Conservation (phyloP, 2,329 filamentous ascomycete genomes). For the Mycogone perniciosa region DNA sequence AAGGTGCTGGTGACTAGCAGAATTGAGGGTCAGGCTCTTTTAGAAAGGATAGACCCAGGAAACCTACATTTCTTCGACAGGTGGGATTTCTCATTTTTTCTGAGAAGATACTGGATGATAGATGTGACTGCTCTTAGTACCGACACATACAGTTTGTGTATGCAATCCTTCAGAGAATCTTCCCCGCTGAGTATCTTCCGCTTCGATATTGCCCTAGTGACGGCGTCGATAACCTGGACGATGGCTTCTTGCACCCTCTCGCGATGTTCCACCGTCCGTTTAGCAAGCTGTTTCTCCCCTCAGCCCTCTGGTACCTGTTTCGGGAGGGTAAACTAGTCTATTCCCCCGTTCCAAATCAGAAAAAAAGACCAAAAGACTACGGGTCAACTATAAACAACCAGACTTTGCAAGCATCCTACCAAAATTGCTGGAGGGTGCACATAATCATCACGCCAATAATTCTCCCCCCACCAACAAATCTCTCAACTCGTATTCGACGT, state of each 20-base stretch:
- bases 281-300: neutral
- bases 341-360: neutral
- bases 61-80: neutral
- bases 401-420: neutral
- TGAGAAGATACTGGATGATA: neutral
- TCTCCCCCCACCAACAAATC: no score
- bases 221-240: neutral
- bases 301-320: neutral
- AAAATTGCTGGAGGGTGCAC: neutral
- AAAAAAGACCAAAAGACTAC: neutral
- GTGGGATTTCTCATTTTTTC: neutral
- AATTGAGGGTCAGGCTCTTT: neutral
- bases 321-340: neutral
- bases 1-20: neutral
- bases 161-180: neutral
- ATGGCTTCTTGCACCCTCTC: neutral
- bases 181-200: neutral
- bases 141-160: neutral
- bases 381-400: neutral
- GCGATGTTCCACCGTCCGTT: neutral
- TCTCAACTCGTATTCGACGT: no score
- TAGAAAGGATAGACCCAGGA: neutral
- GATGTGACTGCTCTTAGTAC: neutral
- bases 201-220: neutral
- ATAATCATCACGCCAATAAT: neutral